Base-by-base conservation (phyloP, 805 yeast species). In the Starmerella gropengiesseri region DNA sequence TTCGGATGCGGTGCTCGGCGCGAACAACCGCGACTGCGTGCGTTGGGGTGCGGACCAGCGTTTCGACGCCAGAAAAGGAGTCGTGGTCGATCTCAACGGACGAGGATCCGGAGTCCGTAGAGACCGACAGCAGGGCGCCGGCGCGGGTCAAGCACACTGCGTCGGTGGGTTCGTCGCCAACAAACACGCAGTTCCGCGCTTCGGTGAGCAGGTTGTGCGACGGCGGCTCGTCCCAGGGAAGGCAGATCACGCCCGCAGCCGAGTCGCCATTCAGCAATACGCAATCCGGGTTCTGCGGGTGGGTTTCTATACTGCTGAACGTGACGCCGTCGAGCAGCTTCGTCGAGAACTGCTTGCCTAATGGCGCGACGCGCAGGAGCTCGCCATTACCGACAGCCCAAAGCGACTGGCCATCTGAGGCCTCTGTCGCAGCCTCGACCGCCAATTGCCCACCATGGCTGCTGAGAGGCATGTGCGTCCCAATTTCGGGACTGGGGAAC, bases 31-130 rank as follows among this genome's bases (percentile, higher is more conserved):
- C 37, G 14, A 22, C 27, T n/a, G 14, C 21, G 37, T 34, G 27
- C 14, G 37, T 34, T 14, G 37, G 29, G 29, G 37, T 34, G 37
- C 37, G 37, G 9, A 34, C 37, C 8, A 34, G 37, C 28, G 22
- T 28, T 20, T 34, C 29, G 28, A 34, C 37, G 20, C 20, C 29
- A n/a, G 16, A 5, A 14, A 34, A n/a, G 29, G 37, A 28, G n/a
- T 14, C 6, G 29, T 21, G 29, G 28, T 23, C 37, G 20, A 34
- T 34, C 14, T 9, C 8, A 11, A 34, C 14, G n/a, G 3, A 29
- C 12, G 37, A 16, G 17, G 37, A 19, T 29, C 17, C 37, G 20
- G 22, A 16, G 29, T 7, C 21, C n/a, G 30, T 5, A 16, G 14
- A 2, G n/a, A 23, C 13, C 37, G 16, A 29, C 18, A 34, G 37